These are phyloP conservation scores for Corchorus capsularis DNA, from an alignment of 345 rosid genomes.

Conservation along the genomic window DNA sequence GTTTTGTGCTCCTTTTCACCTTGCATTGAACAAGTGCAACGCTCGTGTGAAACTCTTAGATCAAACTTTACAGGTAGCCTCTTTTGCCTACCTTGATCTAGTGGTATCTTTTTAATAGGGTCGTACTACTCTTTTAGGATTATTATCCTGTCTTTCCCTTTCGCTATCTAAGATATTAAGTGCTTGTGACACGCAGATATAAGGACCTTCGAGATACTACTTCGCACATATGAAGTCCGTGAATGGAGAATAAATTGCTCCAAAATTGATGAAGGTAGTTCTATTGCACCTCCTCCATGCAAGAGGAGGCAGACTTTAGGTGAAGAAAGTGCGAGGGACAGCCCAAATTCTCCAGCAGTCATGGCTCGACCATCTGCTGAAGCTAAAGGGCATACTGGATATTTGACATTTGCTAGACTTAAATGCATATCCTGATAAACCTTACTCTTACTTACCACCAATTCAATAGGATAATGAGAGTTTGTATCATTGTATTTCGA, in stretches of 20 bases:
- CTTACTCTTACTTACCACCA: background rate
- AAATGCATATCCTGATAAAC: constrained; percentile 46
- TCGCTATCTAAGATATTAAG: background rate
- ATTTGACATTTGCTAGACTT: constrained; percentile 88
- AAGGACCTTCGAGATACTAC: constrained; percentile 85
- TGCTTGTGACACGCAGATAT: constrained; percentile 48
- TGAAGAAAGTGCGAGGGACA: constrained; percentile 35
- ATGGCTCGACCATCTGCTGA: constrained; percentile 83
- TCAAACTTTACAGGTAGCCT: constrained; percentile 67
- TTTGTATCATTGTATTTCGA: constrained; percentile 7
- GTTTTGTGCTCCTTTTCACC: constrained; percentile 90
- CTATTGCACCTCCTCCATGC: constrained; percentile 46
- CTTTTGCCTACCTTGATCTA: background rate
- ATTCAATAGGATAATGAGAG: background rate
- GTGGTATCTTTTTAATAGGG: background rate
- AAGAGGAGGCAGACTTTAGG: constrained; percentile 70
- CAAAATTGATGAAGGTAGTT: constrained; percentile 37
- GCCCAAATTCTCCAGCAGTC: constrained; percentile 34
- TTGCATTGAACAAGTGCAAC: constrained; percentile 95
- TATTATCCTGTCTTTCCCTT: background rate
- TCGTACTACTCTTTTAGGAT: background rate
- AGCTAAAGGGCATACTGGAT: constrained; percentile 94
- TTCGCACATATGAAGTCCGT: constrained; percentile 79
- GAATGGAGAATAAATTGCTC: constrained; percentile 51
- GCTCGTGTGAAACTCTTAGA: constrained; percentile 74